Conservation (phyloP, 73 alveolate genomes). For the Effrenium voratum region DNA sequence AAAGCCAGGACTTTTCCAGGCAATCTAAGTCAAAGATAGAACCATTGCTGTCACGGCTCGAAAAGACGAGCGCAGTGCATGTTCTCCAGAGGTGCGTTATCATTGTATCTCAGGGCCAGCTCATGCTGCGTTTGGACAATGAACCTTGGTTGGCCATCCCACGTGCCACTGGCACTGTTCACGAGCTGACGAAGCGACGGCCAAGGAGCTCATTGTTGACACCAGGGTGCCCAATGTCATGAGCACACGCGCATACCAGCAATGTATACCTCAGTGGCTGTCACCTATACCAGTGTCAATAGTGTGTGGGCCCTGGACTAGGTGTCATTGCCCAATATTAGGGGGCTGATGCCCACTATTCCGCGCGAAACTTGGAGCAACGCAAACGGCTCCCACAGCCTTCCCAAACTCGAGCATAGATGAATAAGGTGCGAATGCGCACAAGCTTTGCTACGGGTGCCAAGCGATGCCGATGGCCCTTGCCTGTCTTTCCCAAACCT, state of each 20-base stretch:
- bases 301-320: too few relatives aligned
- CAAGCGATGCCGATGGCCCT: too few relatives aligned
- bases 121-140: conserved; percentile 83
- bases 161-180: background rate
- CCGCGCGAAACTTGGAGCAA: too few relatives aligned
- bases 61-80: conserved; percentile 74
- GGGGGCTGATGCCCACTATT: too few relatives aligned
- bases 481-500: too few relatives aligned
- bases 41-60: background rate
- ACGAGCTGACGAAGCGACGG: background rate
- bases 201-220: conserved; percentile 58
- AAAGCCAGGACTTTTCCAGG: background rate
- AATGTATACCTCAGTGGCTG: conserved; percentile 30
- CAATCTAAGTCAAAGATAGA: background rate
- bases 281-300: too few relatives aligned
- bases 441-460: too few relatives aligned
- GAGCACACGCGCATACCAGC: conserved; percentile 68
- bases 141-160: background rate
- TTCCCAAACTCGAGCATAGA: too few relatives aligned
- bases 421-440: too few relatives aligned
- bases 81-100: conserved; percentile 73
- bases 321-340: too few relatives aligned
- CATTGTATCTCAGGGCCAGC: conserved; percentile 83
- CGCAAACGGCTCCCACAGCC: too few relatives aligned
- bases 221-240: conserved; percentile 83